These are phyloP conservation scores for Centella asiatica DNA, from an alignment of 129 eudicot species.

Conservation along the genomic window DNA sequence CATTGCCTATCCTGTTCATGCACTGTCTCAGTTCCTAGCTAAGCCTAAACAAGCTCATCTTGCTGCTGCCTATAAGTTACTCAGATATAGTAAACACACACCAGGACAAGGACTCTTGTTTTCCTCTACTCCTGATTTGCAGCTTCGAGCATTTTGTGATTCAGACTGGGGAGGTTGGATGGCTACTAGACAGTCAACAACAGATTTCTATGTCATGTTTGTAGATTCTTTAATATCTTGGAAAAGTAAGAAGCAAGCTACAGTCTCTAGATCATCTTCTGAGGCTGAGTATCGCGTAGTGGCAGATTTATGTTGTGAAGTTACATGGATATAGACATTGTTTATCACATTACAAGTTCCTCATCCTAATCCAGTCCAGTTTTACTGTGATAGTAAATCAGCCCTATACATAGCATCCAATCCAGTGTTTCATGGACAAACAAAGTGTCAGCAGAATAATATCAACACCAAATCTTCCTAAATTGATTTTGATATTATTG, in stretches of 20 bases:
- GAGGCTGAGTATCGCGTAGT: not conserved
- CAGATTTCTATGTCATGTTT: not conserved
- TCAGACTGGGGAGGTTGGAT: not conserved
- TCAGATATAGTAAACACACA: not conserved
- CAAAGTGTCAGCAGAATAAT: no score
- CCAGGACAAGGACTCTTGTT: not conserved
- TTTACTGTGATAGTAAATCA: no score
- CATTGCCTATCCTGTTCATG: not conserved
- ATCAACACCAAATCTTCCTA: no score
- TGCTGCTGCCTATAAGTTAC: not conserved
- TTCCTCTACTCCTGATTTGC: not conserved
- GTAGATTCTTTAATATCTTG: not conserved
- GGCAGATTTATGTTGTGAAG: not conserved
- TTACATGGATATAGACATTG: not conserved
- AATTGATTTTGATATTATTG: no score
- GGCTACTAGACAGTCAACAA: not conserved
- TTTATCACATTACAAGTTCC: no score
- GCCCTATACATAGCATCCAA: no score
- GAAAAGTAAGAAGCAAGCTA: not conserved
- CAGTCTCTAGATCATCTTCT: not conserved
- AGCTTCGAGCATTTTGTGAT: not conserved
- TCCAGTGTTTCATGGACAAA: no score
- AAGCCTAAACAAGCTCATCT: no score
- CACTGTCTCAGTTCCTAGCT: no score
- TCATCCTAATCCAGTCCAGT: no score